Conservation (phyloP, 2,329 filamentous ascomycete genomes). For the Diplodia seriata region DNA sequence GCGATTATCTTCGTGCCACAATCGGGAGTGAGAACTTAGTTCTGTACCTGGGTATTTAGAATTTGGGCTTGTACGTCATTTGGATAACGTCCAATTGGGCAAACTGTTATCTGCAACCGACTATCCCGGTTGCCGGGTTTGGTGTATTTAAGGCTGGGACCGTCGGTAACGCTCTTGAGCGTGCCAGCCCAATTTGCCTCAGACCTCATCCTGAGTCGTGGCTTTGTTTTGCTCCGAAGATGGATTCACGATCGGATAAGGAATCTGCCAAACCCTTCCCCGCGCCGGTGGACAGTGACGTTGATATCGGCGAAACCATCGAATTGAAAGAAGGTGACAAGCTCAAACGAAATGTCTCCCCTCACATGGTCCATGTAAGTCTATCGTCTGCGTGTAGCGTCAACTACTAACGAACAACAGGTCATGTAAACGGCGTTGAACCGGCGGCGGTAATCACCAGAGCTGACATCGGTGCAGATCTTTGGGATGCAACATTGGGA, state of each 20-base stretch:
- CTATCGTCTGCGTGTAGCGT: no score
- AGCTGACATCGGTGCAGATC: constrained; percentile 18
- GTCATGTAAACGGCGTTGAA: not conserved
- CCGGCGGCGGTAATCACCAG: not conserved
- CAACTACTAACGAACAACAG: not conserved
- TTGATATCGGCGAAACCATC: not conserved
- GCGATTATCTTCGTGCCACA: no score
- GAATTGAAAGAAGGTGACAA: not conserved
- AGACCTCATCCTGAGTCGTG: not conserved
- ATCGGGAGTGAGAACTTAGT: not conserved
- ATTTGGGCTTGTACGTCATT: not conserved
- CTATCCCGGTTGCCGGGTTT: not conserved
- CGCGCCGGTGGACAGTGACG: not conserved
- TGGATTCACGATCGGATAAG: constrained; percentile 1
- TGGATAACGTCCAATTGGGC: not conserved
- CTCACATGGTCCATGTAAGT: constrained; percentile 5
- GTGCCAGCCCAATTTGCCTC: not conserved
- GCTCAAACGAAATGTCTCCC: not conserved
- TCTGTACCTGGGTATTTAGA: not conserved
- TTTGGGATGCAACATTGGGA: constrained; percentile 43
- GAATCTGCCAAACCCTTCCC: not conserved
- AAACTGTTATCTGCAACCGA: not conserved
- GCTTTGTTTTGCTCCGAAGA: not conserved
- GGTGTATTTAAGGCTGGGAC: not conserved
- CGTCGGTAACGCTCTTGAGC: not conserved